Percentiles rank a stretch among this genome's conserved stretches.
Evolutionary conservation across 805 yeast species (phyloP).

Genomic region (Clavispora fructus): DNA sequence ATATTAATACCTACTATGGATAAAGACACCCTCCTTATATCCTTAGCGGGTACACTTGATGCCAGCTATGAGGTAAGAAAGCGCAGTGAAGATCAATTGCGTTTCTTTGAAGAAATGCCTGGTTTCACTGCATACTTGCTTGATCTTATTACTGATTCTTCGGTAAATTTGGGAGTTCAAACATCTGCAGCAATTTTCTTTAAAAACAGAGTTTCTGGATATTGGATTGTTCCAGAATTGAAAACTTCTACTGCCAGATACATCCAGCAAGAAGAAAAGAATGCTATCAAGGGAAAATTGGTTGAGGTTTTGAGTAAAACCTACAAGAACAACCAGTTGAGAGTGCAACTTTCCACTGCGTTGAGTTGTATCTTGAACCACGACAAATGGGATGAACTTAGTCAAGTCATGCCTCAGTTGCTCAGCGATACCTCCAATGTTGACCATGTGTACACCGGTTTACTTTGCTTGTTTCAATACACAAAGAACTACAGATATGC

Average conservation of each 20-base stretch:
- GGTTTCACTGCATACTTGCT: slow-evolving; percentile 55
- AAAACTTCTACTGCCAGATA: slow-evolving; percentile 18
- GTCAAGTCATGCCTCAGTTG: slow-evolving; percentile 8
- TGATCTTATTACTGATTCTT: slow-evolving; percentile 43
- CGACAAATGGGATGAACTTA: slow-evolving; percentile 42
- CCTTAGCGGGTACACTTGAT: slow-evolving; percentile 52
- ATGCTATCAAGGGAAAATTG: slow-evolving; percentile 31
- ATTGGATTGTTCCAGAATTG: slow-evolving; percentile 35
- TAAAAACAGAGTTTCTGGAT: slow-evolving; percentile 35
- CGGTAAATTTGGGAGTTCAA: slow-evolving; percentile 39
- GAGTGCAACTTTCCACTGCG: slow-evolving; percentile 55
- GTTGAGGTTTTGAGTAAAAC: slow-evolving; percentile 30
- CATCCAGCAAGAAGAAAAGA: slow-evolving; percentile 31
- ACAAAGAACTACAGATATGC: slow-evolving; percentile 38
- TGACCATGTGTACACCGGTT: slow-evolving; percentile 35
- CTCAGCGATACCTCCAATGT: slow-evolving; percentile 28
- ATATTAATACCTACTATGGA: slow-evolving; percentile 32
- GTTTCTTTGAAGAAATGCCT: slow-evolving; percentile 47
- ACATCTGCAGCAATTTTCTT: slow-evolving; percentile 40
- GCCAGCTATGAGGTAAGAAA: slow-evolving; percentile 46
- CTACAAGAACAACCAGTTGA: slow-evolving; percentile 31
- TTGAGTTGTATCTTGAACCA: slow-evolving; percentile 48
- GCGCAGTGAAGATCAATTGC: slow-evolving; percentile 48
- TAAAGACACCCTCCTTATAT: slow-evolving; percentile 43
- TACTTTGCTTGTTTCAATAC: slow-evolving; percentile 37